These are phyloP conservation scores for Climacium dendroides DNA, from an alignment of 225 moss, liverwort and hornwort species.

Conservation along the genomic window DNA sequence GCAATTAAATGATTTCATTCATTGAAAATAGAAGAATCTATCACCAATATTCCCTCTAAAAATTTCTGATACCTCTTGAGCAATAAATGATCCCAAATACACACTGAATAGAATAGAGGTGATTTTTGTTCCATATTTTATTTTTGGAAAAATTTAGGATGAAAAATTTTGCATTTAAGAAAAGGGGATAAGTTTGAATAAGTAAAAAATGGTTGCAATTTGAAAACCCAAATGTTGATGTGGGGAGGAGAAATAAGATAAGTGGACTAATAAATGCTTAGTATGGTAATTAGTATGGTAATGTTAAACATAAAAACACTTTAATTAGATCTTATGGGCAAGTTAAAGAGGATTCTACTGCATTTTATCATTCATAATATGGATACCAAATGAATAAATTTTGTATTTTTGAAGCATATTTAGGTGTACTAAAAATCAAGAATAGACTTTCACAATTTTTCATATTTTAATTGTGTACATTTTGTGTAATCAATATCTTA, in stretches of 20 bases:
- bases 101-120: accelerated
- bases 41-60: accelerated
- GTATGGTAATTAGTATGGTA: accelerated
- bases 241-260: not conserved
- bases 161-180: not conserved
- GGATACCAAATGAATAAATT: not conserved
- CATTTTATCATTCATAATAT: not conserved
- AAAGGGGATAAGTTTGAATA: not conserved
- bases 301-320: not conserved
- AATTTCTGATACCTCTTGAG: not conserved
- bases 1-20: not conserved
- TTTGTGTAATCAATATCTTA: not conserved
- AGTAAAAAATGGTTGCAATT: not conserved
- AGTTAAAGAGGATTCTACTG: not conserved
- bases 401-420: not conserved
- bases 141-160: not conserved
- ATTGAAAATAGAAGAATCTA: not conserved
- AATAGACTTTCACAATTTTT: accelerated
- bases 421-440: not conserved
- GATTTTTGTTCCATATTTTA: not conserved
- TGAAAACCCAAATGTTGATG: not conserved
- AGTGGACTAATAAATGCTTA: not conserved
- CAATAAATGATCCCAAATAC: not conserved
- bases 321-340: not conserved
- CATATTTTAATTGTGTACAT: not conserved